Conservation (phyloP, 192 early-diverging fungal genomes). For the Rhizophlyctis rosea region DNA sequence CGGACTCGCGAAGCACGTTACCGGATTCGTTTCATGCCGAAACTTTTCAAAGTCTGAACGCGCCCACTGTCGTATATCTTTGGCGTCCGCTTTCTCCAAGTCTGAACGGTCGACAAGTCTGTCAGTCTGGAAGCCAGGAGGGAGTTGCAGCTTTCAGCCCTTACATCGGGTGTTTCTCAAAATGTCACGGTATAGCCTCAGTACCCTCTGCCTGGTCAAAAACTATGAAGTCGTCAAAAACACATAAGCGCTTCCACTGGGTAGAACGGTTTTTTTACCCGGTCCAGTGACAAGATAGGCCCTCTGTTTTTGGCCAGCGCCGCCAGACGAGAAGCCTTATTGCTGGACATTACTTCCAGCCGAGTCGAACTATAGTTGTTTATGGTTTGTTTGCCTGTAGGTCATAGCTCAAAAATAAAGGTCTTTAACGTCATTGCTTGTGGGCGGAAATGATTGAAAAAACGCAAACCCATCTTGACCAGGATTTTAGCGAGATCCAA, state of each 20-base stretch:
- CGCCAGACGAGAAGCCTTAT: not conserved
- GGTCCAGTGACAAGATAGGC: conserved; percentile 11
- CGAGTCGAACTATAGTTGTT: no score
- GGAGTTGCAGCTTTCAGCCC: not conserved
- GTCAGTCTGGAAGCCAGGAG: not conserved
- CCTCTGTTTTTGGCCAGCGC: not conserved
- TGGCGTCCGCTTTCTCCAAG: conserved; percentile 32
- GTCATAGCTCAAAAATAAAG: no score
- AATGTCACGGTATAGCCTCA: conserved; percentile 18
- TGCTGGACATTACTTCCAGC: conserved; percentile 5
- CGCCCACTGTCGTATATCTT: conserved; percentile 40
- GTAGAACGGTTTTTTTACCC: not conserved
- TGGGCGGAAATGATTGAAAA: no score
- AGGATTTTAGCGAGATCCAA: no score
- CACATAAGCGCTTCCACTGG: not conserved
- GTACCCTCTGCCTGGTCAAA: conserved; percentile 9
- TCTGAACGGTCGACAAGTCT: conserved; percentile 4
- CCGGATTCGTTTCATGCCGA: conserved; percentile 35
- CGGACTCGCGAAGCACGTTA: conserved; percentile 10
- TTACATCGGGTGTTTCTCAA: conserved; percentile 8
- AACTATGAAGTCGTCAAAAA: not conserved
- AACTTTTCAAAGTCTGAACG: conserved; percentile 49
- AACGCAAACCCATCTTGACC: no score
- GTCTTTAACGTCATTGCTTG: no score
- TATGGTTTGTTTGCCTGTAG: no score